Conservation (phyloP, 78 protist species). For the Dictyostelium discoideum region DNA sequence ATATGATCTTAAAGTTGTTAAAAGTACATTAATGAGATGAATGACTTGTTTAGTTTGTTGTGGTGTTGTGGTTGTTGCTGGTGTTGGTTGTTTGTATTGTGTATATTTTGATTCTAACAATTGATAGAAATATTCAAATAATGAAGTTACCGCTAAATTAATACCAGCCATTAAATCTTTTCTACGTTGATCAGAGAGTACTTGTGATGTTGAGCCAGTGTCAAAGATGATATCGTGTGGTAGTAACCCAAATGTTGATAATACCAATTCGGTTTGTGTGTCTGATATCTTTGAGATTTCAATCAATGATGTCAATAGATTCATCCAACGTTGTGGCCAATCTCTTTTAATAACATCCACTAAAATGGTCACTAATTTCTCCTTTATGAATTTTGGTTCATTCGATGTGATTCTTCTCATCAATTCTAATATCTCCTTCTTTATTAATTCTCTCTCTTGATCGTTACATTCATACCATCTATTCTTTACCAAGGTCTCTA, state of each 20-base stretch:
- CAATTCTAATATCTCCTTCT: conserved; percentile 39
- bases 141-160: conserved; percentile 40
- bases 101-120: conserved; percentile 22
- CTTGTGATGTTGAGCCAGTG: not conserved
- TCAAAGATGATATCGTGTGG: conserved; percentile 78
- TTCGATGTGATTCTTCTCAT: conserved; percentile 3
- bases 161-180: conserved; percentile 74
- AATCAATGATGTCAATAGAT: conserved; percentile 30
- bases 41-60: not conserved
- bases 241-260: conserved; percentile 42
- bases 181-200: conserved; percentile 54
- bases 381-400: conserved; percentile 73
- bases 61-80: not conserved
- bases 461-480: conserved; percentile 52
- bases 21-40: conserved; percentile 16
- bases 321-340: conserved; percentile 85
- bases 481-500: conserved; percentile 57
- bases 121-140: conserved; percentile 26
- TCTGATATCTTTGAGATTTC: conserved; percentile 24
- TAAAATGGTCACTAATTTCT: conserved; percentile 67
- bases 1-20: conserved; percentile 20
- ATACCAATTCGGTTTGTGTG: conserved; percentile 59
- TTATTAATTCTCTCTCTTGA: conserved; percentile 31
- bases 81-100: not conserved
- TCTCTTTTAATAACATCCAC: conserved; percentile 76